phyloP scores from a whole-genome alignment of 306 rosid species.

The Adenanthera pavonina region DNA sequence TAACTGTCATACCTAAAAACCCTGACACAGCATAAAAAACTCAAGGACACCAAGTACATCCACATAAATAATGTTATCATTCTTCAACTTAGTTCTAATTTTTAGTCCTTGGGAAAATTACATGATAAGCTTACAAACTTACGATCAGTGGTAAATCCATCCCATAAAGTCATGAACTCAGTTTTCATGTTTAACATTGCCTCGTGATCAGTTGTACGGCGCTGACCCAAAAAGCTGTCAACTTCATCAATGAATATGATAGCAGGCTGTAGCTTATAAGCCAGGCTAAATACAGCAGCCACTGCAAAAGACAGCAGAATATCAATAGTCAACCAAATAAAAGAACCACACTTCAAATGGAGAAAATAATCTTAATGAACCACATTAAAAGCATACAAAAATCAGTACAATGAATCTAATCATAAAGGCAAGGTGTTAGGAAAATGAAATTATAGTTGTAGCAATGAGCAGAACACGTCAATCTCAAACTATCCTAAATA shows the following conservation, averaged over 20 bases:
- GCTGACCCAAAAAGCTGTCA: conserved; percentile 98
- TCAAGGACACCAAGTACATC: conserved; percentile 17
- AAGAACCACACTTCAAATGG: conserved; percentile 17
- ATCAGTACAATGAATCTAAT: not conserved
- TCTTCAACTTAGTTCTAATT: conserved; percentile 23
- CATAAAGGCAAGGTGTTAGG: conserved; percentile 26
- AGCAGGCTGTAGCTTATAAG: conserved; percentile 96
- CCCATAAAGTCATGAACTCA: conserved; percentile 99
- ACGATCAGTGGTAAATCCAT: conserved; percentile 97
- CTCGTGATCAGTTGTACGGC: conserved; percentile 88
- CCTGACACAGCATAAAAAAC: conserved; percentile 23
- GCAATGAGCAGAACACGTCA: not conserved
- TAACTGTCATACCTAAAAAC: conserved; percentile 6
- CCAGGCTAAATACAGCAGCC: conserved; percentile 95
- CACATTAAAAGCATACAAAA: conserved; percentile 26
- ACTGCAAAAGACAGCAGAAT: conserved; percentile 56
- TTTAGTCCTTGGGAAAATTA: not conserved
- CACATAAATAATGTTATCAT: conserved; percentile 22
- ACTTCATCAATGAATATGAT: conserved; percentile 97
- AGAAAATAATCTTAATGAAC: conserved; percentile 30
- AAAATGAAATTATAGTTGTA: conserved; percentile 3
- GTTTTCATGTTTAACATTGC: conserved; percentile 94
- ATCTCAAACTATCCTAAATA: not conserved
- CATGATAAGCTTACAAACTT: conserved; percentile 44
- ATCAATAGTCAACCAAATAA: conserved; percentile 30